Conservation (phyloP, 306 rosid genomes). For the Leucaena leucocephala region DNA sequence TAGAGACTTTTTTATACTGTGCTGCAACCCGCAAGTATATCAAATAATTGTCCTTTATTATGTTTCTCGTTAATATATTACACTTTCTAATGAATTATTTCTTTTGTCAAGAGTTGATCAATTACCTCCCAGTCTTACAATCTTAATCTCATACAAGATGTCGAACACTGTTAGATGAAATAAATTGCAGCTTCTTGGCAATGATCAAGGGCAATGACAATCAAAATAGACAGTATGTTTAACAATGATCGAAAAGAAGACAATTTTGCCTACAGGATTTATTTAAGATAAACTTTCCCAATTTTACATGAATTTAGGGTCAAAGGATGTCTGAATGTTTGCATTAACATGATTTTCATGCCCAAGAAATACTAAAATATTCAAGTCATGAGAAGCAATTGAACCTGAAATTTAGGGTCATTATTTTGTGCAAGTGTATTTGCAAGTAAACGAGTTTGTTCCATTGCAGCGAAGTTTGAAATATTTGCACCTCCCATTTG, state of each 20-base stretch:
- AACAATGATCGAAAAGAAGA: not conserved
- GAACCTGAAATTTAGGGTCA: slow-evolving; percentile 98
- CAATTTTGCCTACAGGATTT: not conserved
- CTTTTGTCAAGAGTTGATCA: not conserved
- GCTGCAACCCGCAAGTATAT: not conserved
- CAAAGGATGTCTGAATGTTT: not conserved
- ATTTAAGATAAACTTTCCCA: not conserved
- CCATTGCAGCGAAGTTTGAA: slow-evolving; percentile 80
- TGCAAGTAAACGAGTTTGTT: slow-evolving; percentile 97
- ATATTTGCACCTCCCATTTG: slow-evolving; percentile 69
- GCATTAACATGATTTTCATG: slow-evolving; percentile 8
- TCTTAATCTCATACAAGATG: not conserved
- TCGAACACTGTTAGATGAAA: not conserved
- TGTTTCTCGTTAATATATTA: not conserved
- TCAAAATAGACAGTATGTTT: not conserved
- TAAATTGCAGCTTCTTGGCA: not conserved
- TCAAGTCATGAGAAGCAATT: slow-evolving; percentile 28
- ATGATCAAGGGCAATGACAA: not conserved
- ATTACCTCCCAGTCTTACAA: not conserved
- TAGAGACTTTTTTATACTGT: not conserved
- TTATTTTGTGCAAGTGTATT: slow-evolving; percentile 82
- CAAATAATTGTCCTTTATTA: not conserved
- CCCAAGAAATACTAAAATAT: slow-evolving; percentile 29
- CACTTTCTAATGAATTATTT: not conserved
- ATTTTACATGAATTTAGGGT: not conserved